phyloP scores from a whole-genome alignment of 129 eudicot genomes.

The Helianthus annuus region DNA sequence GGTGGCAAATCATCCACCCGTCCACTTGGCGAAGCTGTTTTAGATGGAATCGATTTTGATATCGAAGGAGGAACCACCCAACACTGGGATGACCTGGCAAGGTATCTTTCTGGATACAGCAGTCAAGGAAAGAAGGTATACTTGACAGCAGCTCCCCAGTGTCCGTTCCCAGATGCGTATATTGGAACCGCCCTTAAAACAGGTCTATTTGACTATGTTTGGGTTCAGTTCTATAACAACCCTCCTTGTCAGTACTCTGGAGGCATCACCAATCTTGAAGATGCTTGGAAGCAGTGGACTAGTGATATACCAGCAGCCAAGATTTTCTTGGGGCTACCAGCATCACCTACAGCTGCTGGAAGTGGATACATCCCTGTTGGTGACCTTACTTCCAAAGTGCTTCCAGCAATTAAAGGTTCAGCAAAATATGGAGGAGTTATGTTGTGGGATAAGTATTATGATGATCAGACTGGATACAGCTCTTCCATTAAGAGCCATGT shows the following conservation, averaged over 20 bases:
- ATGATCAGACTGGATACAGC: conserved; percentile 36
- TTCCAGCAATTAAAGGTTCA: conserved; percentile 32
- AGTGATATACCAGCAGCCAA: conserved; percentile 24
- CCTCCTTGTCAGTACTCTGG: conserved; percentile 37
- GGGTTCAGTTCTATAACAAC: conserved; percentile 38
- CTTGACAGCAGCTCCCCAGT: conserved; percentile 44
- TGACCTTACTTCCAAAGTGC: conserved; percentile 39
- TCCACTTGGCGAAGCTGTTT: conserved; percentile 38
- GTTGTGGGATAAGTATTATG: conserved; percentile 42
- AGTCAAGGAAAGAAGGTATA: conserved; percentile 28
- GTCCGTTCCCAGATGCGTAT: conserved; percentile 41
- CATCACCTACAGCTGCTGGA: conserved; percentile 43
- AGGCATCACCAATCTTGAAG: conserved; percentile 25
- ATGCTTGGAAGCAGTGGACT: conserved; percentile 42
- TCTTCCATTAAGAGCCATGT: conserved; percentile 37
- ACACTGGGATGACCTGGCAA: conserved; percentile 41
- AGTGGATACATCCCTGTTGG: conserved; percentile 33
- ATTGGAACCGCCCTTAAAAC: conserved; percentile 39
- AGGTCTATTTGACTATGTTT: conserved; percentile 35
- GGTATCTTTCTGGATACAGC: conserved; percentile 25
- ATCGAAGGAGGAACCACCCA: conserved; percentile 34
- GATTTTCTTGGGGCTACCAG: conserved; percentile 46
- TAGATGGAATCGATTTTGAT: conserved; percentile 49
- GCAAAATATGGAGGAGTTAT: conserved; percentile 40
- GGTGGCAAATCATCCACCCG: conserved; percentile 36